Evolutionary conservation across 495 filamentous ascomycete species (phyloP).

Genomic region (Penicillium pulvis): DNA sequence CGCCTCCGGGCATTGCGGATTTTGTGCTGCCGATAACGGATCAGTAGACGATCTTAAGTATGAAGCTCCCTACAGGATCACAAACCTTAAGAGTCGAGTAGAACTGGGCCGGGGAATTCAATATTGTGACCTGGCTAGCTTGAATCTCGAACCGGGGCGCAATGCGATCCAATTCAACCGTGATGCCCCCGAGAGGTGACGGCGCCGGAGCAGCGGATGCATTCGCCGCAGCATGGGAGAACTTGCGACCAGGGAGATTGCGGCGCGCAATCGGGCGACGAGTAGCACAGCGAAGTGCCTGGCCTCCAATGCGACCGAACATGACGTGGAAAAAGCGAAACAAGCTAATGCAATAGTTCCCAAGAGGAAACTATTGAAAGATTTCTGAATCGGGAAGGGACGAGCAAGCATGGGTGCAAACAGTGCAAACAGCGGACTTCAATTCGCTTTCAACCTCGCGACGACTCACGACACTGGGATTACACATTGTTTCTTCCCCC

Average conservation of each 20-base stretch:
- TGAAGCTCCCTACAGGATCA: neutral
- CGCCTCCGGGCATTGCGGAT: slow-evolving; percentile 75
- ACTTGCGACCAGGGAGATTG: slow-evolving; percentile 41
- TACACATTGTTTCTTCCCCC: slow-evolving; percentile 19
- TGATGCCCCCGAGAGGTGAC: slow-evolving; percentile 58
- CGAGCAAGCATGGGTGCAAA: slow-evolving; percentile 33
- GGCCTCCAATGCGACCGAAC: slow-evolving; percentile 46
- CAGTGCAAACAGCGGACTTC: slow-evolving; percentile 38
- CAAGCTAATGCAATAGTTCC: neutral
- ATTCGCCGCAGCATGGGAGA: slow-evolving; percentile 35
- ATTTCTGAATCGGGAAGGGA: slow-evolving; percentile 29
- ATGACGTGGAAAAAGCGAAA: slow-evolving; percentile 22
- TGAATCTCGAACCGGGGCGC: slow-evolving; percentile 85
- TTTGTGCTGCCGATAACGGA: slow-evolving; percentile 57
- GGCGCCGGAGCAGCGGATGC: slow-evolving; percentile 32
- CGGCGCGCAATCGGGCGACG: slow-evolving; percentile 34
- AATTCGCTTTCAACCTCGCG: slow-evolving; percentile 23
- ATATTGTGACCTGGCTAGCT: slow-evolving; percentile 76
- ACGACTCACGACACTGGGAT: slow-evolving; percentile 12
- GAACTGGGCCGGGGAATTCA: slow-evolving; percentile 80
- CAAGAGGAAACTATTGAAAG: slow-evolving; percentile 4
- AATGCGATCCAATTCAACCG: slow-evolving; percentile 81
- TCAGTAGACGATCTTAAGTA: slow-evolving; percentile 9
- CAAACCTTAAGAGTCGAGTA: slow-evolving; percentile 83
- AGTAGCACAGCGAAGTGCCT: slow-evolving; percentile 38